Evolutionary conservation across 805 yeast genomes (phyloP).

Genomic region (Saccharomyces kudriavzevii): DNA sequence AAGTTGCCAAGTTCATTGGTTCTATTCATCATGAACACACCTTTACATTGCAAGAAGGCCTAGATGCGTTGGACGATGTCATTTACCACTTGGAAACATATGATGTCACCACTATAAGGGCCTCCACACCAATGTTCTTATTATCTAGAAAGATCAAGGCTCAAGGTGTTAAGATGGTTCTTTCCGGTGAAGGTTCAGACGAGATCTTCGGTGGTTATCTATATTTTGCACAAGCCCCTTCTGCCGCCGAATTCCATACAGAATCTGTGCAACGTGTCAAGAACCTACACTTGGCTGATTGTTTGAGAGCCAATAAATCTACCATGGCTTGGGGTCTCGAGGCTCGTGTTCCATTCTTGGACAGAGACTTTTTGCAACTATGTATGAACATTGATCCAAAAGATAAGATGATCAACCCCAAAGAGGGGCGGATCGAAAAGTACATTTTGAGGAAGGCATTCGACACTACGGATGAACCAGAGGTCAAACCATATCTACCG

Average conservation of each 20-base stretch:
- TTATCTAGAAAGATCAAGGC: constrained; percentile 93
- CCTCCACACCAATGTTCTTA: constrained; percentile 95
- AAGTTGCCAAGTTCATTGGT: constrained; percentile 90
- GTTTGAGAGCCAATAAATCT: constrained; percentile 95
- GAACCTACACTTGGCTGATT: constrained; percentile 92
- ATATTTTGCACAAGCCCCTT: constrained; percentile 91
- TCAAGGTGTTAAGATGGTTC: constrained; percentile 96
- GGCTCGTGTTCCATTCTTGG: constrained; percentile 97
- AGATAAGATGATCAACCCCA: constrained; percentile 70
- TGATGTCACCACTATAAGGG: constrained; percentile 95
- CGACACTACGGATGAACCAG: constrained; percentile 77
- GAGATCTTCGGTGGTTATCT: constrained; percentile 96
- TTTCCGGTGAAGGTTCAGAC: constrained; percentile 96
- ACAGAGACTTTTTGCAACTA: constrained; percentile 77
- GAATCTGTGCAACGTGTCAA: constrained; percentile 92
- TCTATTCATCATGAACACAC: constrained; percentile 94
- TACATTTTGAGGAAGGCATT: constrained; percentile 93
- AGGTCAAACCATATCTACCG: constrained; percentile 75
- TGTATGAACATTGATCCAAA: constrained; percentile 88
- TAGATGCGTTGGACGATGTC: constrained; percentile 87
- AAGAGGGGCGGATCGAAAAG: constrained; percentile 75
- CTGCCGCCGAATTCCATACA: constrained; percentile 79
- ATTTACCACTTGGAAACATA: constrained; percentile 90
- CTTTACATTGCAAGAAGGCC: constrained; percentile 88
- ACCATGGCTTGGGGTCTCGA: constrained; percentile 99